phyloP scores from a whole-genome alignment of 306 rosid species.

The Gastrolobium bilobum region DNA sequence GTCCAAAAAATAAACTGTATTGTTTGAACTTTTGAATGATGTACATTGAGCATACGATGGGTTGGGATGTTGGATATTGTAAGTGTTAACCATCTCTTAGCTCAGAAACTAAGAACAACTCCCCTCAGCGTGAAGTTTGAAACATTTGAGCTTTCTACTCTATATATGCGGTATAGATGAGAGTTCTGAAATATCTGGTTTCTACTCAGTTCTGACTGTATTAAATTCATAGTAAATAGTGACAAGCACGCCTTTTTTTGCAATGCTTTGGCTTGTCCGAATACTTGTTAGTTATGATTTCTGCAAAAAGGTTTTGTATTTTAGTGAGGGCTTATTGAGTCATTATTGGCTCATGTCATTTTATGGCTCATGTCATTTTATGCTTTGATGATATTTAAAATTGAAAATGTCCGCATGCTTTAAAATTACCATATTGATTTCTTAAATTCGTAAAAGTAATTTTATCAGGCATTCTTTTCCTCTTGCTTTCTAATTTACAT shows the following conservation, averaged over 20 bases:
- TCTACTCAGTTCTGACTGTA: not conserved
- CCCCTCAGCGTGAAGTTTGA: no score
- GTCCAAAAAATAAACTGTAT: no score
- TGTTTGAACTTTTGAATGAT: not conserved
- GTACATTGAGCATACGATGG: not conserved
- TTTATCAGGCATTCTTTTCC: conserved; percentile 30
- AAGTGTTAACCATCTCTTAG: not conserved
- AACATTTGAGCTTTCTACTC: no score
- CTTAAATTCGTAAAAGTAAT: conserved; percentile 24
- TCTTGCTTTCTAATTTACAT: conserved; percentile 26
- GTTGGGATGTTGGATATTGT: not conserved
- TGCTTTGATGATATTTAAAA: conserved; percentile 20
- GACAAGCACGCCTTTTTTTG: not conserved
- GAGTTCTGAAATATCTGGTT: not conserved
- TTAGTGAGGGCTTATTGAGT: conserved; percentile 22
- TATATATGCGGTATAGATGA: not conserved
- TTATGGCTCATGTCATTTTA: conserved; percentile 31
- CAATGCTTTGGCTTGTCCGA: not conserved
- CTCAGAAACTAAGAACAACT: not conserved
- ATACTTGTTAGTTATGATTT: conserved; percentile 9
- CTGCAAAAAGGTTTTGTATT: conserved; percentile 4
- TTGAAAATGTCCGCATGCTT: conserved; percentile 4
- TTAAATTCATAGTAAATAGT: conserved; percentile 18
- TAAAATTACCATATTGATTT: conserved; percentile 30
- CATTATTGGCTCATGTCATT: conserved; percentile 25